phyloP scores from a whole-genome alignment of 2,329 filamentous ascomycete genomes.

The Fusarium odoratissimum region DNA sequence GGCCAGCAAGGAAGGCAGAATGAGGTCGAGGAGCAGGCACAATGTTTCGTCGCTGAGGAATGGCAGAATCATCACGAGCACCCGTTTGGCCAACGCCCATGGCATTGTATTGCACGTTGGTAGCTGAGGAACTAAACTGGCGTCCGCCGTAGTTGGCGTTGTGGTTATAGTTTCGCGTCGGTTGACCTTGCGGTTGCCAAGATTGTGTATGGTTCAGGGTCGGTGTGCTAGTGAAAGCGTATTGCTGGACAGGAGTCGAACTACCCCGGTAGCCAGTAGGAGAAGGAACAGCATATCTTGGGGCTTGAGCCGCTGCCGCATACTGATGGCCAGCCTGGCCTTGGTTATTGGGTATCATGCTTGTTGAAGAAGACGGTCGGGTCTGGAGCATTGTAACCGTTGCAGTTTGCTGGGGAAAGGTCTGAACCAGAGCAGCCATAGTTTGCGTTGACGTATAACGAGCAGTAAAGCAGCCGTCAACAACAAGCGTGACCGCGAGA shows the following conservation, averaged over 20 bases:
- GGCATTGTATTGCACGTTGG: constrained; percentile 54
- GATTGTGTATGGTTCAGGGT: constrained; percentile 67
- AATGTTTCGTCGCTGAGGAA: constrained; percentile 57
- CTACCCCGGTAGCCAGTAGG: constrained; percentile 66
- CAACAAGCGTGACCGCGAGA: constrained; percentile 31
- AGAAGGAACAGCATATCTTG: constrained; percentile 50
- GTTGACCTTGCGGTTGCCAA: constrained; percentile 58
- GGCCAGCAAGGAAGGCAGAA: constrained; percentile 54
- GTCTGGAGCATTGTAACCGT: constrained; percentile 82
- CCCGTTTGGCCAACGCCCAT: constrained; percentile 54
- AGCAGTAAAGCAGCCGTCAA: constrained; percentile 25
- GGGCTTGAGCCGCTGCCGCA: constrained; percentile 51
- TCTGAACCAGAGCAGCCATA: constrained; percentile 89
- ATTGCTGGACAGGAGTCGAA: constrained; percentile 75
- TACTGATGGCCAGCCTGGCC: constrained; percentile 64
- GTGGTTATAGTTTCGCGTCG: constrained; percentile 33
- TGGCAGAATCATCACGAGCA: constrained; percentile 64
- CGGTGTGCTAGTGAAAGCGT: constrained; percentile 80
- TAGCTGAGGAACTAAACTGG: constrained; percentile 54
- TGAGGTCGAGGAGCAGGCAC: constrained; percentile 56
- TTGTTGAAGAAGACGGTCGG: constrained; percentile 68
- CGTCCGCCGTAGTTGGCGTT: constrained; percentile 47
- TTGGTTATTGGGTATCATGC: constrained; percentile 63
- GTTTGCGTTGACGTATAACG: constrained; percentile 50
- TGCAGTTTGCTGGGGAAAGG: constrained; percentile 79